Percentiles rank a stretch among this genome's conserved stretches.
Evolutionary conservation across 306 rosid species (phyloP).

Genomic region (Dalbergia cultrata): DNA sequence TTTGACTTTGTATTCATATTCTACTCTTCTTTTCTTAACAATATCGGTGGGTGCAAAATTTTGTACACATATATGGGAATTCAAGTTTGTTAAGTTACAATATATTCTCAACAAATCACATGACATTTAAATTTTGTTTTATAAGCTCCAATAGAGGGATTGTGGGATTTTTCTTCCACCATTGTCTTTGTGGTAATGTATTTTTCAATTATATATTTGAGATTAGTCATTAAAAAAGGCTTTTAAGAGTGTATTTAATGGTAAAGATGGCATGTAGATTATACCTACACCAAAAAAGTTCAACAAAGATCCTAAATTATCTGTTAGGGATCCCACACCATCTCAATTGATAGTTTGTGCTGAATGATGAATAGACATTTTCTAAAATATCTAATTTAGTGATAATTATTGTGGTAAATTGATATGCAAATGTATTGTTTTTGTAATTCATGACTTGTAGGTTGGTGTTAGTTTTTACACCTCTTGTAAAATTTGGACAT

Average conservation of each 20-base stretch:
- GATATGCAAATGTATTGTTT: not conserved
- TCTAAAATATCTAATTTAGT: not conserved
- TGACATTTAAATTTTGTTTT: not conserved
- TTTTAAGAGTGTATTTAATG: not conserved
- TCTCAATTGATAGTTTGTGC: conserved; percentile 12
- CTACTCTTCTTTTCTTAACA: not conserved
- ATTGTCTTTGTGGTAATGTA: not conserved
- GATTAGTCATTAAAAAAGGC: not conserved
- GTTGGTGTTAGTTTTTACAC: conserved; percentile 8
- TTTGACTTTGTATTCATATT: not conserved
- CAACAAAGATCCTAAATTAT: not conserved
- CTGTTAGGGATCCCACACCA: not conserved
- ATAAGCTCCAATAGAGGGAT: not conserved
- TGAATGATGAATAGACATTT: conserved; percentile 10
- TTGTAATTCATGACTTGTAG: conserved; percentile 20
- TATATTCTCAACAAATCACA: conserved; percentile 10
- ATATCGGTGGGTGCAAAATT: not conserved
- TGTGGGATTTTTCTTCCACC: conserved; percentile 9
- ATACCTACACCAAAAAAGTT: not conserved
- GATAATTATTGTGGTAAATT: not conserved
- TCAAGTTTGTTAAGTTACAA: not conserved
- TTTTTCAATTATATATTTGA: not conserved
- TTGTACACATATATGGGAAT: not conserved
- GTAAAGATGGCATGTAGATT: conserved; percentile 17
- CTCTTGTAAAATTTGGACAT: conserved; percentile 10